Conservation (phyloP, 2,329 filamentous ascomycete genomes). For the Aspergillus fructus region DNA sequence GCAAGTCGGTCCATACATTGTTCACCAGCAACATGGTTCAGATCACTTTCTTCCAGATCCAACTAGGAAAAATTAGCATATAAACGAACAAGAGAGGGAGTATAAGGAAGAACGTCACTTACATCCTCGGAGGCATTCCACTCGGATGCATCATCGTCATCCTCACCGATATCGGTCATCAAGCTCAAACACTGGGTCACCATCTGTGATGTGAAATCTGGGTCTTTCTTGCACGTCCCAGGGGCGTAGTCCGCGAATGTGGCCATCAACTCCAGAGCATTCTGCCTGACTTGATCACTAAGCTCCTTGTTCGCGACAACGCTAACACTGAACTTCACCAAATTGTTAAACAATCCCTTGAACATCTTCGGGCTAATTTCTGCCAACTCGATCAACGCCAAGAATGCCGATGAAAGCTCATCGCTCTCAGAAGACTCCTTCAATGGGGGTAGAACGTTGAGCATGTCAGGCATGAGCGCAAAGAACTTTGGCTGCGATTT, state of each 20-base stretch:
- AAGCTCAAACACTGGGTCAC: slow-evolving; percentile 96
- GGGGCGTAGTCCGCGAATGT: slow-evolving; percentile 96
- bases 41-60: slow-evolving; percentile 92
- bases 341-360: slow-evolving; percentile 85
- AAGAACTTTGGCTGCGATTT: slow-evolving; percentile 89
- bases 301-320: slow-evolving; percentile 97
- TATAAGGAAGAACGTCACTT: slow-evolving; percentile 38
- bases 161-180: slow-evolving; percentile 94
- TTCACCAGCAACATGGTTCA: slow-evolving; percentile 96
- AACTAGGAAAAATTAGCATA: slow-evolving; percentile 55
- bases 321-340: slow-evolving; percentile 89
- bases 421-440: slow-evolving; percentile 91
- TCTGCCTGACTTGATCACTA: slow-evolving; percentile 84
- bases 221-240: slow-evolving; percentile 90
- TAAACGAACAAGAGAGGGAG: neutral
- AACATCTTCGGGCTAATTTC: slow-evolving; percentile 98
- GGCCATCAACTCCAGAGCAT: slow-evolving; percentile 93
- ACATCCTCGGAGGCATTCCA: slow-evolving; percentile 93
- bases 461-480: slow-evolving; percentile 79
- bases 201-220: slow-evolving; percentile 92
- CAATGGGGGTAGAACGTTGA: slow-evolving; percentile 91
- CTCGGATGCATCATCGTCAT: slow-evolving; percentile 91
- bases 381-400: slow-evolving; percentile 90
- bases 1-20: slow-evolving; percentile 97
- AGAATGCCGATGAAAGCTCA: slow-evolving; percentile 82